Percentiles rank a stretch among this genome's conserved stretches.
phyloP scores from a whole-genome alignment of 2,329 filamentous ascomycete genomes.

The Diplodia corticola region DNA sequence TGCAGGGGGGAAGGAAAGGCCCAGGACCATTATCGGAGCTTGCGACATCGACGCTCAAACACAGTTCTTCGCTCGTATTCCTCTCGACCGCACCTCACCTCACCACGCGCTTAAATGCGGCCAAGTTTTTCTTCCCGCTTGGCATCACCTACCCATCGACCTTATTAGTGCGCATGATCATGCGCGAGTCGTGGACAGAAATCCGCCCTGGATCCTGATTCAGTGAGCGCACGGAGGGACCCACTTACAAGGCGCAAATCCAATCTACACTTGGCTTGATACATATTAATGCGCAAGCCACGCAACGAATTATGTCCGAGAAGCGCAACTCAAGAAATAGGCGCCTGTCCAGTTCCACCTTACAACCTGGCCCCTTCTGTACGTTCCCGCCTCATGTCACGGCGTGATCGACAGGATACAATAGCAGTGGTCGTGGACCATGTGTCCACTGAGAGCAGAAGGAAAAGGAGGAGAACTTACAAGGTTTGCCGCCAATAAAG shows the following conservation, averaged over 20 bases:
- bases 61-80: not conserved
- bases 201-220: not conserved
- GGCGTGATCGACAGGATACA: not conserved
- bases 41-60: not conserved
- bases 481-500: not conserved
- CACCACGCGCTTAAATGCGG: not conserved
- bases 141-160: not conserved
- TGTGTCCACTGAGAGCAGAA: not conserved
- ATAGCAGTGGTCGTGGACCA: not conserved
- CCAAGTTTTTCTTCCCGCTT: not conserved
- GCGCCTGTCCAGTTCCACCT: not conserved
- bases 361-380: not conserved
- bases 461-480: not conserved
- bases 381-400: not conserved
- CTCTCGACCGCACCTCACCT: not conserved
- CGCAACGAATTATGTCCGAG: not conserved
- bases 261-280: not conserved
- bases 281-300: conserved; percentile 10
- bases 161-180: not conserved
- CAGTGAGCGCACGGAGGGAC: not conserved
- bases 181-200: not conserved
- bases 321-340: not conserved
- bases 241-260: not conserved
- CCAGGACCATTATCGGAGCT: not conserved
- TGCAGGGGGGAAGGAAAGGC: not conserved